Percentiles rank a stretch among this genome's conserved stretches.
phyloP scores from a whole-genome alignment of 768 basidiomycete species.

The Trametes gibbosa region DNA sequence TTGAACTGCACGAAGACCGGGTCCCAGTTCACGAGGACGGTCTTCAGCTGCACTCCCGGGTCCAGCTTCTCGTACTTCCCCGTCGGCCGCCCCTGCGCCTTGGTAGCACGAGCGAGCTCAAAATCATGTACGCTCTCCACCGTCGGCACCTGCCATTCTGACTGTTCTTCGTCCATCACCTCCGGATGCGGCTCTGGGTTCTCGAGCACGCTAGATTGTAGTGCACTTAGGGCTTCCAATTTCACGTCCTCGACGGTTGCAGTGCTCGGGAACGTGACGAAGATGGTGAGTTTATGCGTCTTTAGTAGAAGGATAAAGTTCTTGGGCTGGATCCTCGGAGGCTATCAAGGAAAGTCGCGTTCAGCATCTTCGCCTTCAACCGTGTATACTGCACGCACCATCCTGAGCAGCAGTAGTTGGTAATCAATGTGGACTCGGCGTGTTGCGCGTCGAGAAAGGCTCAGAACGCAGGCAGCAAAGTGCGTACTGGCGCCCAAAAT shows the following conservation, averaged over 20 bases:
- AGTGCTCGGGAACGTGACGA: constrained; percentile 53
- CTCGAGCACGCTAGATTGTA: constrained; percentile 46
- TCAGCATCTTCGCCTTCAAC: too few species aligned
- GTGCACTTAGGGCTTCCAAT: constrained; percentile 58
- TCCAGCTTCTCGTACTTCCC: constrained; percentile 55
- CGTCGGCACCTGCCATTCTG: constrained; percentile 36
- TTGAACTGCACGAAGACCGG: constrained; percentile 65
- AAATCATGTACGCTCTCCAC: constrained; percentile 47
- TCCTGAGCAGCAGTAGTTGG: too few species aligned
- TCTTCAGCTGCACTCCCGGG: constrained; percentile 44
- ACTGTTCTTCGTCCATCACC: constrained; percentile 21
- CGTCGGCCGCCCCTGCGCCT: constrained; percentile 48
- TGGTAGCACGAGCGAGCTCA: constrained; percentile 56
- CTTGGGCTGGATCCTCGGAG: constrained; percentile 54
- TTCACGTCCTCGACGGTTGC: constrained; percentile 60
- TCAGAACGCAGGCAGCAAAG: too few species aligned
- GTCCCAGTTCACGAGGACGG: constrained; percentile 62
- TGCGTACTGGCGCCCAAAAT: constrained; percentile 12
- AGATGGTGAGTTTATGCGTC: constrained; percentile 68
- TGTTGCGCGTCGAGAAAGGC: too few species aligned
- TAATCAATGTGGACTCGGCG: too few species aligned
- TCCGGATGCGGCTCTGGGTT: constrained; percentile 18
- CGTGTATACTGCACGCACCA: not conserved
- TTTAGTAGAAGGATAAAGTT: constrained; percentile 68
- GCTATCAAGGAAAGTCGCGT: constrained; percentile 29